Evolutionary conservation across 2,329 filamentous ascomycete genomes (phyloP).

Genomic region (Claviceps maximensis): DNA sequence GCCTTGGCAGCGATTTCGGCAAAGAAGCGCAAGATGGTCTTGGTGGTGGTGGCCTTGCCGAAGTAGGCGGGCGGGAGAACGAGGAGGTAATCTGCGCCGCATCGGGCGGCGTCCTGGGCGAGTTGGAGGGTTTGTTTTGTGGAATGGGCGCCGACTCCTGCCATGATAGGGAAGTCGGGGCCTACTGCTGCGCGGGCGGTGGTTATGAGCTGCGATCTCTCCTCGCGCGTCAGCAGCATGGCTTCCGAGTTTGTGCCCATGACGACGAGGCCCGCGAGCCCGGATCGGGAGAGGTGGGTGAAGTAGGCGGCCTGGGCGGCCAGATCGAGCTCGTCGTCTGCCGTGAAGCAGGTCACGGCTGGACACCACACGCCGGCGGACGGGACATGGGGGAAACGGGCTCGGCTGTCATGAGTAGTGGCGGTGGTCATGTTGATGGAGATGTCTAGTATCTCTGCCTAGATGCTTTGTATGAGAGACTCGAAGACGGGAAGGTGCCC

Average conservation of each 20-base stretch:
- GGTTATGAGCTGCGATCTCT: constrained; percentile 41
- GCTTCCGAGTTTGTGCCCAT: constrained; percentile 44
- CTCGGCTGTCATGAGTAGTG: constrained; percentile 2
- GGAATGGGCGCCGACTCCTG: constrained; percentile 49
- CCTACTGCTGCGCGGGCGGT: constrained; percentile 63
- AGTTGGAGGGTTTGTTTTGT: constrained; percentile 50
- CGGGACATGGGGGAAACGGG: constrained; percentile 11
- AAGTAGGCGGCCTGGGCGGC: constrained; percentile 37
- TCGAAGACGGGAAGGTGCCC: no score
- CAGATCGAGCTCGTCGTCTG: constrained; percentile 32
- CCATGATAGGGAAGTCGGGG: constrained; percentile 78
- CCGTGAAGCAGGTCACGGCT: constrained; percentile 41
- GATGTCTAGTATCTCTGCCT: no score
- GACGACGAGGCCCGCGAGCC: constrained; percentile 37
- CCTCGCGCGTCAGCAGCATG: constrained; percentile 45
- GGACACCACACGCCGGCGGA: constrained; percentile 34
- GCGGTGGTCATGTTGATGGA: neutral
- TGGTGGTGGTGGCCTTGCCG: constrained; percentile 26
- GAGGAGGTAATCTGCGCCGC: constrained; percentile 14
- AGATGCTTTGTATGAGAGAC: no score
- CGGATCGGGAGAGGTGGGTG: constrained; percentile 34
- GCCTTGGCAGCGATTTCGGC: constrained; percentile 39
- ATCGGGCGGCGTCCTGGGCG: constrained; percentile 37
- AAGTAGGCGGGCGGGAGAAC: constrained; percentile 15
- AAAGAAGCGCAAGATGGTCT: constrained; percentile 20